These are phyloP conservation scores for Forsythia viridissima DNA, from an alignment of 257 asterid species.

Conservation along the genomic window DNA sequence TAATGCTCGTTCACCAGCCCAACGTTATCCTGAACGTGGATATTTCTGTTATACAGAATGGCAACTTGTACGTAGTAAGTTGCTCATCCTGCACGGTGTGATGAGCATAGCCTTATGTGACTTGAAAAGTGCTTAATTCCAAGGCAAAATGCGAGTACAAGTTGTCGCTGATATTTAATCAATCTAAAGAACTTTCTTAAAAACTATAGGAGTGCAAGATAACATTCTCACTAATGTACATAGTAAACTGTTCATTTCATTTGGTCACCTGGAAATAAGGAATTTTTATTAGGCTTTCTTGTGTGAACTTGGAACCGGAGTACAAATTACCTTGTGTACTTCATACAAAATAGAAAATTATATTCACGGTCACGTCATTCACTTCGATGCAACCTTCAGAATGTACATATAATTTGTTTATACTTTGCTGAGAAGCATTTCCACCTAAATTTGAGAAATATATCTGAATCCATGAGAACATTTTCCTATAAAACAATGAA, in stretches of 20 bases:
- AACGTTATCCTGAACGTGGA: slow-evolving; percentile 22
- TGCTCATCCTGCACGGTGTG: slow-evolving; percentile 30
- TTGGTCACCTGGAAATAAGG: neutral
- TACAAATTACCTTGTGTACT: too few species aligned
- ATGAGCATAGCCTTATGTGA: neutral
- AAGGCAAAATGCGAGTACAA: neutral
- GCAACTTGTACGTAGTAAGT: slow-evolving; percentile 44
- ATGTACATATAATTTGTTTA: neutral
- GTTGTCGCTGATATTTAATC: neutral
- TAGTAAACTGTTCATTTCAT: too few species aligned
- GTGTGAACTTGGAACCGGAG: neutral
- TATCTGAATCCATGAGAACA: neutral
- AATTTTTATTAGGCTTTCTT: neutral
- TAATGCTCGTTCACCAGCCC: slow-evolving; percentile 29
- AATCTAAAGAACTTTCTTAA: neutral
- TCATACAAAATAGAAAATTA: too few species aligned
- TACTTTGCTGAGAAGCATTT: neutral
- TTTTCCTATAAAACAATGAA: neutral
- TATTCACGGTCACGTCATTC: neutral
- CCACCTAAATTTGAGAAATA: neutral
- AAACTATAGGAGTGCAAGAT: too few species aligned
- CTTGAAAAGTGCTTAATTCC: neutral
- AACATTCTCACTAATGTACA: neutral
- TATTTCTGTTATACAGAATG: slow-evolving; percentile 38
- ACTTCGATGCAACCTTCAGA: neutral